Percentiles rank a stretch among this genome's conserved stretches.
These are phyloP conservation scores for Phytophthora multivora DNA, from an alignment of 352 stramenopile genomes.

Conservation along the genomic window DNA sequence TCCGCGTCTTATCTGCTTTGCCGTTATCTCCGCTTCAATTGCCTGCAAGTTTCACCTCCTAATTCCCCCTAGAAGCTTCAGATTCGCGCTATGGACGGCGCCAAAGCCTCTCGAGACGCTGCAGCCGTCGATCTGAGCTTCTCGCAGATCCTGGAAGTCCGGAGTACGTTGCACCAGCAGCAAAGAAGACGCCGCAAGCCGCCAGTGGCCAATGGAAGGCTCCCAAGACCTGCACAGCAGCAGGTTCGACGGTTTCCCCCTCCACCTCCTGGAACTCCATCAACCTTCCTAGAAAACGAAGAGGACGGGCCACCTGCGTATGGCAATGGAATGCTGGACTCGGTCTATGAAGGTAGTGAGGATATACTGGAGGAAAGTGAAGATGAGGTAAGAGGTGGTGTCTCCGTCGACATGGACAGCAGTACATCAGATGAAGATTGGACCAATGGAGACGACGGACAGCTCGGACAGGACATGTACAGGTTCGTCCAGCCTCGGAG, in stretches of 20 bases:
- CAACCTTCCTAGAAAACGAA: slow-evolving; percentile 19
- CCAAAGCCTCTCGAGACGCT: slow-evolving; percentile 38
- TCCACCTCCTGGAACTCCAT: slow-evolving; percentile 9
- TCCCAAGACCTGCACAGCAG: not conserved
- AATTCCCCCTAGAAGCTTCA: slow-evolving; percentile 7
- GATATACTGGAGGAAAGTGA: slow-evolving; percentile 44
- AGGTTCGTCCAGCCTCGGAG: slow-evolving; percentile 80
- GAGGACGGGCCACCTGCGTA: slow-evolving; percentile 28
- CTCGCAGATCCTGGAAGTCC: slow-evolving; percentile 79
- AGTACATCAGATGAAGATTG: slow-evolving; percentile 72
- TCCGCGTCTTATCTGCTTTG: slow-evolving; percentile 5
- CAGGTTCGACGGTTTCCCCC: slow-evolving; percentile 16
- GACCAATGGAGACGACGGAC: slow-evolving; percentile 50
- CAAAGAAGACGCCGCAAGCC: slow-evolving; percentile 31
- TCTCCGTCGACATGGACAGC: slow-evolving; percentile 21
- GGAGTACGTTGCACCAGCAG: slow-evolving; percentile 58
- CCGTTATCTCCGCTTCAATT: not conserved
- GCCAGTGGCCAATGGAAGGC: slow-evolving; percentile 8
- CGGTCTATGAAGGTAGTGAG: slow-evolving; percentile 60
- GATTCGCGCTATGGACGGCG: slow-evolving; percentile 41
- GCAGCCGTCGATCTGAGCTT: slow-evolving; percentile 72
- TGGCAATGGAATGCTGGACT: slow-evolving; percentile 51
- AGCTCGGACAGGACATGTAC: slow-evolving; percentile 75
- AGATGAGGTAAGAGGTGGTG: not conserved
- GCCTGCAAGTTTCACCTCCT: not conserved